Percentiles rank a stretch among this genome's conserved stretches.
phyloP scores from a whole-genome alignment of 2,329 filamentous ascomycete genomes.

The Atkinsonella texensis region DNA sequence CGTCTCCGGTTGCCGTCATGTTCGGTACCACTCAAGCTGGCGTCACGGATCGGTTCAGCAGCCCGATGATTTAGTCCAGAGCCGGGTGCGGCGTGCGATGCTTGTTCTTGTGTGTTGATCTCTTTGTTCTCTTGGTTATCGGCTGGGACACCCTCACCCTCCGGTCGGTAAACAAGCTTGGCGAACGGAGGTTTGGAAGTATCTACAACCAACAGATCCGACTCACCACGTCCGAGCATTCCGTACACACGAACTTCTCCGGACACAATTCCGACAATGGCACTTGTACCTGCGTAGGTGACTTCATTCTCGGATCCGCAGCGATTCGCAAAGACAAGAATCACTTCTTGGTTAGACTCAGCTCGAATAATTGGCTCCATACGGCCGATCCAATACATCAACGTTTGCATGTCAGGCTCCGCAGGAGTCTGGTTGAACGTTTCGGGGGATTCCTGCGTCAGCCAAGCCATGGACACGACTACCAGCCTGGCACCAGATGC shows the following conservation, averaged over 20 bases:
- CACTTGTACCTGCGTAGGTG: conserved; percentile 62
- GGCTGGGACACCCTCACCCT: background rate
- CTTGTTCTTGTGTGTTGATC: background rate
- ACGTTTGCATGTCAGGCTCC: conserved; percentile 58
- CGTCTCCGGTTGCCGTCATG: background rate
- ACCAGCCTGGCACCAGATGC: conserved; percentile 46
- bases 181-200: conserved; percentile 34
- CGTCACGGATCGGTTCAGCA: background rate
- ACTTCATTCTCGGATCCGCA: conserved; percentile 53
- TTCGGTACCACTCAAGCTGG: background rate
- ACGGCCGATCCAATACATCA: conserved; percentile 64
- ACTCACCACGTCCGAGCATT: conserved; percentile 56
- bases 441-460: conserved; percentile 43
- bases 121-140: background rate
- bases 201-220: conserved; percentile 57
- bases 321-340: conserved; percentile 61
- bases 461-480: conserved; percentile 68
- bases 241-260: conserved; percentile 60
- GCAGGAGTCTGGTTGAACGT: conserved; percentile 34
- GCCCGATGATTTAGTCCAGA: background rate
- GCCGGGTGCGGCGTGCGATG: background rate
- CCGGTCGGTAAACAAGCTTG: conserved; percentile 26
- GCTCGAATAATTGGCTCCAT: conserved; percentile 51
- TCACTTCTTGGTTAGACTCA: conserved; percentile 43
- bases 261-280: conserved; percentile 52